Evolutionary conservation across 2,329 filamentous ascomycete species (phyloP), one percentile per base, ranked within the genome.

Genomic region (Chaetomiaceae sp.): DNA sequence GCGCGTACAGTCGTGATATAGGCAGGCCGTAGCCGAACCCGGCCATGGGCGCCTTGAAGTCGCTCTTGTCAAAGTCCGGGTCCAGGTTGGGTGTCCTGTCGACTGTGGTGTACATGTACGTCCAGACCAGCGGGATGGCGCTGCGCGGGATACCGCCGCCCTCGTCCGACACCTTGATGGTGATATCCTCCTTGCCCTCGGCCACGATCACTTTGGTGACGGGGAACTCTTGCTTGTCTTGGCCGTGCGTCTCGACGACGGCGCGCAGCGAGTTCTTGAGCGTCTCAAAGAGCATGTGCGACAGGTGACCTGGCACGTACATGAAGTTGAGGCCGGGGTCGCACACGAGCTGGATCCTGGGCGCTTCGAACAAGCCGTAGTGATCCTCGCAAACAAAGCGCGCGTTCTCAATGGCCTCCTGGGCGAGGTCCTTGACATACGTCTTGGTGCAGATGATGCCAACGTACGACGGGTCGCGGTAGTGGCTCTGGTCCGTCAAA

Each of bases 51-150:
- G 94, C 94, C 72, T 99, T 97, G 78, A 99, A 99, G 70, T 99
- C 94, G 73, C 86, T 96, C 75, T 97, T 95, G 72, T 99, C 92
- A 70, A 97, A 99, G 69, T 97, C 92, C 0, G 94, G 94, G 67
- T 99, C 94, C 58, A 99, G 75, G 66, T 85, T 95, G 13, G 94
- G 94, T 20, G 94, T 97, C 63, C 91, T 85, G 70, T 97, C 94
- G 59, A 99, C 94, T 2, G 94, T 99, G 32, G 94, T 99, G 71
- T 99, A 99, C 94, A 97, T 99, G 71, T 99, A 99, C 11, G 94
- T 99, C 94, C 94, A 99, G n/a, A 97, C 94, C 13, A 99, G 79
- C 5, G 94, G 94, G 59, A 99, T 97, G 48, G 90, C 83, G 64
- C 88, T 95, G 64, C 94, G 79, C 0, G 94, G 90, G 48, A 99